Conservation (phyloP, 805 yeast genomes). For the Candida corydali region DNA sequence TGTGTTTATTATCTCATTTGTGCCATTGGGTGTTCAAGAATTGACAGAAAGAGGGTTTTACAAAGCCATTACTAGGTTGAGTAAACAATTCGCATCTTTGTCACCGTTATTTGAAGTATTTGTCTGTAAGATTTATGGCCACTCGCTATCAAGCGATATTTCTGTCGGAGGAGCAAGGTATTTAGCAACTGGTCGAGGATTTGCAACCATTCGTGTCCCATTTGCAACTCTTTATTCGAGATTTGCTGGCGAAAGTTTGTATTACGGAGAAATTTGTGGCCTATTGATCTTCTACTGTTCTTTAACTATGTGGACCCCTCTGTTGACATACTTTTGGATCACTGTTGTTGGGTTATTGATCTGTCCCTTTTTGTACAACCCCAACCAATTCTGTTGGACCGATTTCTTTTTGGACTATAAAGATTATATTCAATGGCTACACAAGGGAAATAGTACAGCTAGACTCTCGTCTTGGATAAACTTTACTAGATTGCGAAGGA, state of each 20-base stretch:
- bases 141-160: constrained; percentile 66
- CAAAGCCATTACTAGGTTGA: constrained; percentile 67
- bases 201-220: constrained; percentile 76
- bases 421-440: constrained; percentile 48
- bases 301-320: constrained; percentile 56
- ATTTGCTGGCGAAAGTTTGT: constrained; percentile 64
- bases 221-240: constrained; percentile 71
- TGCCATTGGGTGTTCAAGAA: constrained; percentile 77
- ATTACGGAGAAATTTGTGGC: constrained; percentile 55
- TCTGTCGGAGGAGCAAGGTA: constrained; percentile 85
- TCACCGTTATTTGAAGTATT: constrained; percentile 83
- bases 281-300: constrained; percentile 54
- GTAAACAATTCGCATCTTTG: constrained; percentile 63
- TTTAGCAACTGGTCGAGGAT: constrained; percentile 83
- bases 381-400: constrained; percentile 66
- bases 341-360: constrained; percentile 61
- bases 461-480: constrained; percentile 40
- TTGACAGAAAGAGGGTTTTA: constrained; percentile 77
- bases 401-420: constrained; percentile 71
- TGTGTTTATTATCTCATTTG: constrained; percentile 75
- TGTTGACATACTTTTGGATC: constrained; percentile 67
- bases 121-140: constrained; percentile 74
- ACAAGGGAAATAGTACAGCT: constrained; percentile 46
- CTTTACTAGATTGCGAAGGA: constrained; percentile 47
- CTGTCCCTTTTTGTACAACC: constrained; percentile 74